phyloP scores from a whole-genome alignment of 108 stramenopile species.

The Thalassiosira profunda region DNA sequence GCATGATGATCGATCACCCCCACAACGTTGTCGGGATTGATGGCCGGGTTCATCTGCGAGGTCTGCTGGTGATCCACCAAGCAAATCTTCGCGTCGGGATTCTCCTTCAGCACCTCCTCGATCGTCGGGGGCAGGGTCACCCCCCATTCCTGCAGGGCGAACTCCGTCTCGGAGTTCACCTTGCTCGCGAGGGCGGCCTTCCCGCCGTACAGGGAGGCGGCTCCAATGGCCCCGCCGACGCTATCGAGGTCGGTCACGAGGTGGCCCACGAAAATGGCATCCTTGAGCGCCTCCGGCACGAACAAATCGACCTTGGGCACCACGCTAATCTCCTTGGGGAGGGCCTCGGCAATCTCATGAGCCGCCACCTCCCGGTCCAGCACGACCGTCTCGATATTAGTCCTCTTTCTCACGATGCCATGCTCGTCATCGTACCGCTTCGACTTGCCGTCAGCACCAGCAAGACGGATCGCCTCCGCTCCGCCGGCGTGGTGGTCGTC shows the following conservation, averaged over 20 bases:
- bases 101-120: conserved; percentile 52
- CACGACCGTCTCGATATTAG: conserved; percentile 52
- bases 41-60: conserved; percentile 70
- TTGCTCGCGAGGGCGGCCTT: conserved; percentile 56
- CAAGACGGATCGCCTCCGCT: conserved; percentile 24
- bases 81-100: conserved; percentile 59
- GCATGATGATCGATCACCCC: conserved; percentile 91
- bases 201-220: conserved; percentile 72
- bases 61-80: conserved; percentile 83
- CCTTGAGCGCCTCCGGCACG: conserved; percentile 49
- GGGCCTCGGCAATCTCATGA: conserved; percentile 39
- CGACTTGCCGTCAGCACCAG: conserved; percentile 4
- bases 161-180: conserved; percentile 68
- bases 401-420: conserved; percentile 44
- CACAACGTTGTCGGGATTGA: conserved; percentile 61
- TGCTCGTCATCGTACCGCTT: conserved; percentile 24
- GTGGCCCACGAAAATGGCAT: conserved; percentile 74
- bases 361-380: conserved; percentile 47
- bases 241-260: conserved; percentile 80
- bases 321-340: conserved; percentile 33
- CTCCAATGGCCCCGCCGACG: conserved; percentile 75
- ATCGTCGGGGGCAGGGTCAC: conserved; percentile 41
- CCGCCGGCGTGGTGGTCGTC: conserved; percentile 31
- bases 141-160: conserved; percentile 53
- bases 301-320: conserved; percentile 52